phyloP scores from a whole-genome alignment of 2,329 filamentous ascomycete genomes.

The Rutstroemia sp. region DNA sequence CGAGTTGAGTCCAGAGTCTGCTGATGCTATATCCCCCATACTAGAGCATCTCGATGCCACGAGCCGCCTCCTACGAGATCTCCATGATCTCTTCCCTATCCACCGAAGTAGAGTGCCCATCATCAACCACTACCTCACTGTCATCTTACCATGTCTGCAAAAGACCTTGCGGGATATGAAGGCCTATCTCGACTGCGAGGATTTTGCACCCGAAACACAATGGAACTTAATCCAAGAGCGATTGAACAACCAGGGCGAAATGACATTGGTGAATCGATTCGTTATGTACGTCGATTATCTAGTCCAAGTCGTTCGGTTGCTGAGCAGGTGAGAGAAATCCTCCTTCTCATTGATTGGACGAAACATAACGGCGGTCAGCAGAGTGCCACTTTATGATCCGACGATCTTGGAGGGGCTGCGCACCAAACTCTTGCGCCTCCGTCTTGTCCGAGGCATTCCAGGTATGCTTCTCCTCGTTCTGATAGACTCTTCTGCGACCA shows the following conservation, averaged over 20 bases:
- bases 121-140: constrained; percentile 47
- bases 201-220: constrained; percentile 39
- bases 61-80: constrained; percentile 41
- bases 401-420: constrained; percentile 45
- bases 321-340: constrained; percentile 38
- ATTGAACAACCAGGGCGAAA: constrained; percentile 44
- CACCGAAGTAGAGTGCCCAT: constrained; percentile 43
- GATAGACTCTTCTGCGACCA: neutral
- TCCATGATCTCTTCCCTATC: constrained; percentile 47
- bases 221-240: constrained; percentile 53
- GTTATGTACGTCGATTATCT: constrained; percentile 49
- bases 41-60: constrained; percentile 31
- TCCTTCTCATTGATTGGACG: constrained; percentile 12
- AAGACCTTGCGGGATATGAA: constrained; percentile 47
- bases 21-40: constrained; percentile 40
- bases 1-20: constrained; percentile 36
- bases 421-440: constrained; percentile 42
- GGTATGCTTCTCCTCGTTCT: constrained; percentile 19
- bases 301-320: constrained; percentile 40
- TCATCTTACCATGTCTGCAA: constrained; percentile 48
- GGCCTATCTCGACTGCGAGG: constrained; percentile 42
- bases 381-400: constrained; percentile 47
- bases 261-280: constrained; percentile 46
- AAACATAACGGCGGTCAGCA: constrained; percentile 25
- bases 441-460: constrained; percentile 45